phyloP scores from a whole-genome alignment of 306 rosid species.

The Quercus engelmannii region DNA sequence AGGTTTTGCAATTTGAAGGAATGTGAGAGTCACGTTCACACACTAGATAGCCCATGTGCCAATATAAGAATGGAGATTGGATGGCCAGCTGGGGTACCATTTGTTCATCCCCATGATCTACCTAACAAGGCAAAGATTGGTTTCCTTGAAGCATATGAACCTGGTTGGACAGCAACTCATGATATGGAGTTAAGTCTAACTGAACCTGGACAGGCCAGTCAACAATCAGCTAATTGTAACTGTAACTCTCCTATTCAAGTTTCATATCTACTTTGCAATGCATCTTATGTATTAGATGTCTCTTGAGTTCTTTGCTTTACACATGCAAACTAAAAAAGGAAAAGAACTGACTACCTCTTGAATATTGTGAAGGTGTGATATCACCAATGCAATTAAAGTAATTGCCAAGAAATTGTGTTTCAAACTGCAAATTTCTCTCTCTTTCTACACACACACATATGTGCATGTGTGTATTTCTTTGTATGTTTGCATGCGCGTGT shows the following conservation, averaged over 20 bases:
- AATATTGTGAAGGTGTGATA: background rate
- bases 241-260: slow-evolving; percentile 47
- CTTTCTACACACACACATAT: background rate
- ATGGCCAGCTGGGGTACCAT: slow-evolving; percentile 97
- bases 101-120: slow-evolving; percentile 97
- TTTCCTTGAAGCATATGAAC: slow-evolving; percentile 96
- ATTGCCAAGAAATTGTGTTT: background rate
- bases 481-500: background rate
- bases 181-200: slow-evolving; percentile 58
- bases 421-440: background rate
- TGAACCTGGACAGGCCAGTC: slow-evolving; percentile 85
- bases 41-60: slow-evolving; percentile 88
- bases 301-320: slow-evolving; percentile 8
- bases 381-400: background rate
- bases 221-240: slow-evolving; percentile 60
- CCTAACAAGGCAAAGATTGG: slow-evolving; percentile 97
- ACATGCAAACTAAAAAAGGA: background rate
- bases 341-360: background rate
- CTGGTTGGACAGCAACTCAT: slow-evolving; percentile 96
- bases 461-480: background rate
- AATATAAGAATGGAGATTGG: slow-evolving; percentile 83
- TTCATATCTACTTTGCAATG: slow-evolving; percentile 27
- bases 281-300: slow-evolving; percentile 4
- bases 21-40: slow-evolving; percentile 85
- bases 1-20: slow-evolving; percentile 95